phyloP scores from a whole-genome alignment of 495 filamentous ascomycete species.

The Astrothelium macrocarpum region DNA sequence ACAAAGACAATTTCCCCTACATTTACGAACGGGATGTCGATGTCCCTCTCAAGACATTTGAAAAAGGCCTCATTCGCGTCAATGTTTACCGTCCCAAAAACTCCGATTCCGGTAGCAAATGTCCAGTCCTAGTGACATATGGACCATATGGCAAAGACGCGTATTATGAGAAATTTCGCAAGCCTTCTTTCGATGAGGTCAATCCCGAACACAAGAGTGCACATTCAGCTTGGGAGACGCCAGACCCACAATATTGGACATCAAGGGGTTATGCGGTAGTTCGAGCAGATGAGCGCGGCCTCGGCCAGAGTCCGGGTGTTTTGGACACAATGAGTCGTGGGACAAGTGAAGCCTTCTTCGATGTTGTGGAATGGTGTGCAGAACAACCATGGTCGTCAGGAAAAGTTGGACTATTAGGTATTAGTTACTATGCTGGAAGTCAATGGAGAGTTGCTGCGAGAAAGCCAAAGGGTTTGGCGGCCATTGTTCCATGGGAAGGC shows the following conservation, averaged over 20 bases:
- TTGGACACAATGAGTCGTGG: slow-evolving; percentile 52
- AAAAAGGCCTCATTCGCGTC: slow-evolving; percentile 18
- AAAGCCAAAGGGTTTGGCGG: slow-evolving; percentile 47
- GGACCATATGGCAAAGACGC: slow-evolving; percentile 61
- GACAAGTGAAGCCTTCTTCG: slow-evolving; percentile 50
- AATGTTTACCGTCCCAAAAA: slow-evolving; percentile 30
- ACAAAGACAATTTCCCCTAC: slow-evolving; percentile 35
- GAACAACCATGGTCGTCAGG: slow-evolving; percentile 52
- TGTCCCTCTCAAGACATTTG: slow-evolving; percentile 22
- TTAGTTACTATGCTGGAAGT: slow-evolving; percentile 52
- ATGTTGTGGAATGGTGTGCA: slow-evolving; percentile 56
- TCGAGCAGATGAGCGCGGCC: slow-evolving; percentile 49
- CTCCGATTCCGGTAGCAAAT: slow-evolving; percentile 16
- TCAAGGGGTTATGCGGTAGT: slow-evolving; percentile 51
- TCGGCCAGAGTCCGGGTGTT: slow-evolving; percentile 48
- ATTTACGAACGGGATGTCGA: slow-evolving; percentile 35
- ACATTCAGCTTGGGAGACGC: slow-evolving; percentile 54
- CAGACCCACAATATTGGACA: slow-evolving; percentile 55
- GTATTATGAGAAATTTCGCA: slow-evolving; percentile 39
- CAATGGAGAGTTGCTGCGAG: slow-evolving; percentile 58
- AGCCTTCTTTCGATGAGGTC: slow-evolving; percentile 40
- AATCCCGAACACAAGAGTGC: slow-evolving; percentile 36
- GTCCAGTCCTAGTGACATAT: slow-evolving; percentile 47
- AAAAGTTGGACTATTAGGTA: slow-evolving; percentile 53
- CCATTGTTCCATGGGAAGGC: slow-evolving; percentile 60